A percentile compares a stretch with the other conserved stretches of the same genome.
Conservation (phyloP, 2,329 filamentous ascomycete species). For the Chaetomiaceae sp. region DNA sequence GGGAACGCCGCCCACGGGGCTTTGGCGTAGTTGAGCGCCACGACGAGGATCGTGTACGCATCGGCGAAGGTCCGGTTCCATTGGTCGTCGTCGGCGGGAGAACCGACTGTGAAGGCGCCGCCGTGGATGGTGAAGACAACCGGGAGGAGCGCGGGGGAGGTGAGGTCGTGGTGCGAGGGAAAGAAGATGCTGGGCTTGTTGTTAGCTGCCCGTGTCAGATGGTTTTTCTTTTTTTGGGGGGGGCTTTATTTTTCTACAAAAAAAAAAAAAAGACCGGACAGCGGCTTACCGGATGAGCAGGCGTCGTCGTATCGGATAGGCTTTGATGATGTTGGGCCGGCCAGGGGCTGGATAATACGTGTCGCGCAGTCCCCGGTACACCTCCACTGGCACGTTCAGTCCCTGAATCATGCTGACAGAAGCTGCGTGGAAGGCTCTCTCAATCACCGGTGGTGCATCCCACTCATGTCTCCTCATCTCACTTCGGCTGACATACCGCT, state of each 20-base stretch:
- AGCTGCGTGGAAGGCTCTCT: background rate
- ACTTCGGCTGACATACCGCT: background rate
- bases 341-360: constrained; percentile 27
- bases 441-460: background rate
- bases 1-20: constrained; percentile 44
- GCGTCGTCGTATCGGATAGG: constrained; percentile 31
- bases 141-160: constrained; percentile 26
- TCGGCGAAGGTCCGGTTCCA: constrained; percentile 43
- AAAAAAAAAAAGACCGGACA: background rate
- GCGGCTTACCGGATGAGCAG: constrained; percentile 33
- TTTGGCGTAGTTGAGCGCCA: constrained; percentile 48
- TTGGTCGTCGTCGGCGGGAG: constrained; percentile 41
- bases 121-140: constrained; percentile 49
- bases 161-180: constrained; percentile 1
- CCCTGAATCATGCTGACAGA: constrained; percentile 1
- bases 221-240: too few species aligned
- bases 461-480: background rate
- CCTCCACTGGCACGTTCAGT: background rate
- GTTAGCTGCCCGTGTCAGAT: too few species aligned
- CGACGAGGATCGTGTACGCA: constrained; percentile 39
- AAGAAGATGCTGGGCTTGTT: constrained; percentile 33
- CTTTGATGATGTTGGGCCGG: constrained; percentile 33
- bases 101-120: constrained; percentile 45
- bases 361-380: background rate
- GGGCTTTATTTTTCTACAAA: background rate